Conservation (phyloP, 2,329 filamentous ascomycete genomes). For the Aspergillus melleus region DNA sequence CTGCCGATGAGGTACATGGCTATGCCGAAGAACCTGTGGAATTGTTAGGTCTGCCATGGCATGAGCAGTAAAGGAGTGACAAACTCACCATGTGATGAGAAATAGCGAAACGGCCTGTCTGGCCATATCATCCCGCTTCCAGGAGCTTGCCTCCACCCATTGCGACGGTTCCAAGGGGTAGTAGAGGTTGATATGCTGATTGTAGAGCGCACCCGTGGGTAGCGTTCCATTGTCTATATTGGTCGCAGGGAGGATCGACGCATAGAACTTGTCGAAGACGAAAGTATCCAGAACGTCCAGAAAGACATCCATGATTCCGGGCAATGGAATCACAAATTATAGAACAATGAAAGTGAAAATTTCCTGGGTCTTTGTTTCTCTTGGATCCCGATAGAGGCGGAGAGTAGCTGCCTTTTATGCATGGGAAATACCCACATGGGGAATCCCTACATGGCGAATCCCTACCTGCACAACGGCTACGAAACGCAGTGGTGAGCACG, state of each 20-base stretch:
- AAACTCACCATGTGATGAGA: neutral
- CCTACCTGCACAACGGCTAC: neutral
- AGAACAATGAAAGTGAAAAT: too few relatives aligned
- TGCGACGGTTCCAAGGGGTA: constrained; percentile 26
- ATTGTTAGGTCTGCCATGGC: neutral
- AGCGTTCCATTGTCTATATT: neutral
- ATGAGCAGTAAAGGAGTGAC: neutral
- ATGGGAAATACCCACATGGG: neutral
- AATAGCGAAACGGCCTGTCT: neutral
- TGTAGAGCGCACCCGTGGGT: constrained; percentile 11
- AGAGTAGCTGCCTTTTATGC: neutral
- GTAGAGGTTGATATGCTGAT: constrained; percentile 29
- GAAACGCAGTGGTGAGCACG: too few relatives aligned
- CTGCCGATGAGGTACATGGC: constrained; percentile 82
- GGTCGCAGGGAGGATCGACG: neutral
- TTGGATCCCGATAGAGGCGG: too few relatives aligned
- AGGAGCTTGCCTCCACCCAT: constrained; percentile 26
- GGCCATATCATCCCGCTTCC: neutral
- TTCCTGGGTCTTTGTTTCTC: too few relatives aligned
- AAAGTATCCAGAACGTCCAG: neutral
- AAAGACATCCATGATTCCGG: neutral
- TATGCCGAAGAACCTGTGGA: constrained; percentile 73
- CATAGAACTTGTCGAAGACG: neutral
- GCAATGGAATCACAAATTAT: too few relatives aligned
- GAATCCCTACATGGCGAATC: neutral